A percentile compares a stretch with the other conserved stretches of the same genome.
Evolutionary conservation across 1,139 yeast species (phyloP).

Genomic region (Williopsis jadinii): DNA sequence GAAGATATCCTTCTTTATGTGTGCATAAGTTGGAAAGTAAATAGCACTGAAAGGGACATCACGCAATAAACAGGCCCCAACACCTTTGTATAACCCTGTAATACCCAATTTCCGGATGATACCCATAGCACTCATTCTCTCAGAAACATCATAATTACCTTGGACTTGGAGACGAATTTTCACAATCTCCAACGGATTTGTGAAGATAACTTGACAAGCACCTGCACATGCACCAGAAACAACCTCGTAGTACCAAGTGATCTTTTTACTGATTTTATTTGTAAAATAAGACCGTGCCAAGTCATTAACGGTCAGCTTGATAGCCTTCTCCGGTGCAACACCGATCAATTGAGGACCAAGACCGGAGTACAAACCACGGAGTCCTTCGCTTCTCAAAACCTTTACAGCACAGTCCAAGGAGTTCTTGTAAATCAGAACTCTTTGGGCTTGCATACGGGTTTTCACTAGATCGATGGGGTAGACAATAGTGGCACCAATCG

Average conservation of each 20-base stretch:
- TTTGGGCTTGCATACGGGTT: constrained; percentile 97
- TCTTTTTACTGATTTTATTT: constrained; percentile 44
- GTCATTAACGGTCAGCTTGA: constrained; percentile 91
- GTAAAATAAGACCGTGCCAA: constrained; percentile 72
- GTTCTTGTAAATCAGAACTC: constrained; percentile 60
- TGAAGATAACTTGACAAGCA: constrained; percentile 92
- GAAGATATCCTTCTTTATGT: constrained; percentile 75
- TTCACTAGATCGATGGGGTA: constrained; percentile 95
- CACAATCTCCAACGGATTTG: constrained; percentile 94
- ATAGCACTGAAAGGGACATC: constrained; percentile 97
- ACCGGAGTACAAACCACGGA: constrained; percentile 88
- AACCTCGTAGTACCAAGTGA: constrained; percentile 69
- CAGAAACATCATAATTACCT: constrained; percentile 61
- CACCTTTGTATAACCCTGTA: constrained; percentile 86
- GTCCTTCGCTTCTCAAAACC: constrained; percentile 71
- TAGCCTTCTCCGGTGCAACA: constrained; percentile 98
- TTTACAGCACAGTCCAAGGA: constrained; percentile 83
- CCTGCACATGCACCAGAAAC: constrained; percentile 93
- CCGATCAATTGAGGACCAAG: constrained; percentile 92
- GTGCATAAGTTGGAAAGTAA: constrained; percentile 96
- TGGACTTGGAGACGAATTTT: constrained; percentile 93
- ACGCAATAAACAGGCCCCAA: constrained; percentile 82
- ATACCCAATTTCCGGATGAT: constrained; percentile 78
- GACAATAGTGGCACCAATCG: constrained; percentile 97
- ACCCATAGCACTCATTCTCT: constrained; percentile 8